Evolutionary conservation across 2,329 filamentous ascomycete genomes (phyloP).

Genomic region (Cladosporium sp.): DNA sequence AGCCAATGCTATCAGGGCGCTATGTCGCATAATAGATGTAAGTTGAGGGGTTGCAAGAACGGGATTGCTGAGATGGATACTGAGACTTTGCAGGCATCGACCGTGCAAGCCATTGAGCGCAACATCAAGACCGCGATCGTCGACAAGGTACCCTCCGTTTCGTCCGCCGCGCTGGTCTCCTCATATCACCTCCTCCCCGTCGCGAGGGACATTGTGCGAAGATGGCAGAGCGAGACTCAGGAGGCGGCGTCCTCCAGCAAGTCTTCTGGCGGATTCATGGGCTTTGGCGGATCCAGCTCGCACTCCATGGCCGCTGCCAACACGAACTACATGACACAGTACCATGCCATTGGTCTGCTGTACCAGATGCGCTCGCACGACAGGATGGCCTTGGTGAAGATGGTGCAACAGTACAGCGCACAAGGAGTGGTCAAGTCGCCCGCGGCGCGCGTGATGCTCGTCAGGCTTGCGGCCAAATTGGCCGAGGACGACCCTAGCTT

Average conservation of each 20-base stretch:
- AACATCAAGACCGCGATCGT: slow-evolving; percentile 99
- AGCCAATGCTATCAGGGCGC: slow-evolving; percentile 88
- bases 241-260: slow-evolving; percentile 89
- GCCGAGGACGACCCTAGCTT: slow-evolving; percentile 87
- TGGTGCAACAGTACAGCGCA: slow-evolving; percentile 98
- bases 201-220: slow-evolving; percentile 85
- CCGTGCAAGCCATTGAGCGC: slow-evolving; percentile 94
- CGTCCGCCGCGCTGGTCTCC: slow-evolving; percentile 90
- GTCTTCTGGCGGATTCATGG: slow-evolving; percentile 83
- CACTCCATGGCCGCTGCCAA: slow-evolving; percentile 66
- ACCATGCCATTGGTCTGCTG: slow-evolving; percentile 92
- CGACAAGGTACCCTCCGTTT: slow-evolving; percentile 96
- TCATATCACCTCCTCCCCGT: slow-evolving; percentile 97
- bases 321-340: slow-evolving; percentile 96
- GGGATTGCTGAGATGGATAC: background rate
- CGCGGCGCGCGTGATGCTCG: slow-evolving; percentile 84
- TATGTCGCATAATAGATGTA: slow-evolving; percentile 96
- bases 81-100: slow-evolving; percentile 62
- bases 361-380: slow-evolving; percentile 98
- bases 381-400: slow-evolving; percentile 97
- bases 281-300: slow-evolving; percentile 74
- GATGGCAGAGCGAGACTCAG: slow-evolving; percentile 98
- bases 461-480: slow-evolving; percentile 84
- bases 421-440: slow-evolving; percentile 92
- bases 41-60: slow-evolving; percentile 28